Percentiles rank a stretch among this genome's conserved stretches.
Evolutionary conservation across 495 filamentous ascomycete species (phyloP).

Genomic region (Diplogelasinospora grovesii): DNA sequence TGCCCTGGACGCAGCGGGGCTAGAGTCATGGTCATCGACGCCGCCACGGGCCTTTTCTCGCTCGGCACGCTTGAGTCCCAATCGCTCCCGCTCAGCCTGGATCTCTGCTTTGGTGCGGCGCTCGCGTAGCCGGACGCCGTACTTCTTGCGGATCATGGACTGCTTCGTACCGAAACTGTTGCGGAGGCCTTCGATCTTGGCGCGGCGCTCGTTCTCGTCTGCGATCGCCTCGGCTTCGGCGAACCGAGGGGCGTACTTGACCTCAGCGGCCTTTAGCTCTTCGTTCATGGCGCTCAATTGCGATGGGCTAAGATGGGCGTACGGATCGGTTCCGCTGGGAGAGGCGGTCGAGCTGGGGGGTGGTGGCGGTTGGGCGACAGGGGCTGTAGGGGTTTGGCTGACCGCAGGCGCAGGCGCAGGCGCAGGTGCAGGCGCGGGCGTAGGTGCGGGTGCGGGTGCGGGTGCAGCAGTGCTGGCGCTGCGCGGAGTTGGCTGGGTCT

Average conservation of each 20-base stretch:
- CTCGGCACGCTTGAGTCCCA: constrained; percentile 26
- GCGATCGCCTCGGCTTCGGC: constrained; percentile 29
- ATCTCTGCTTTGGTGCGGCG: constrained; percentile 39
- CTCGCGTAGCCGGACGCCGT: constrained; percentile 40
- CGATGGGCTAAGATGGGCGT: constrained; percentile 29
- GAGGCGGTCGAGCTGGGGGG: constrained; percentile 4
- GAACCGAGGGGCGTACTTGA: constrained; percentile 30
- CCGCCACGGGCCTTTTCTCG: constrained; percentile 9
- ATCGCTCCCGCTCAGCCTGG: constrained; percentile 30
- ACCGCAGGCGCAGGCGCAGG: too few species aligned
- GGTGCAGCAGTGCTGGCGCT: too few species aligned
- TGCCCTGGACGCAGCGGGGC: neutral
- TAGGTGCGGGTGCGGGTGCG: neutral
- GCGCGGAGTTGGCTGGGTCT: constrained; percentile 7
- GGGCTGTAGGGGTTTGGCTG: neutral
- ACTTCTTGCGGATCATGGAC: constrained; percentile 43
- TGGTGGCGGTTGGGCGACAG: neutral
- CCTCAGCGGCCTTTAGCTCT: constrained; percentile 34
- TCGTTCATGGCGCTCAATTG: constrained; percentile 20
- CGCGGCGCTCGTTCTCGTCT: constrained; percentile 26
- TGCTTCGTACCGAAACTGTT: constrained; percentile 44
- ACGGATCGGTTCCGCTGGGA: constrained; percentile 27
- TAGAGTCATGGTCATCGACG: neutral
- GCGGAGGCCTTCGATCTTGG: constrained; percentile 34
- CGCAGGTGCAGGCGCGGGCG: neutral